These are phyloP conservation scores for Carpinus fangiana DNA, from an alignment of 306 rosid genomes.

Conservation along the genomic window DNA sequence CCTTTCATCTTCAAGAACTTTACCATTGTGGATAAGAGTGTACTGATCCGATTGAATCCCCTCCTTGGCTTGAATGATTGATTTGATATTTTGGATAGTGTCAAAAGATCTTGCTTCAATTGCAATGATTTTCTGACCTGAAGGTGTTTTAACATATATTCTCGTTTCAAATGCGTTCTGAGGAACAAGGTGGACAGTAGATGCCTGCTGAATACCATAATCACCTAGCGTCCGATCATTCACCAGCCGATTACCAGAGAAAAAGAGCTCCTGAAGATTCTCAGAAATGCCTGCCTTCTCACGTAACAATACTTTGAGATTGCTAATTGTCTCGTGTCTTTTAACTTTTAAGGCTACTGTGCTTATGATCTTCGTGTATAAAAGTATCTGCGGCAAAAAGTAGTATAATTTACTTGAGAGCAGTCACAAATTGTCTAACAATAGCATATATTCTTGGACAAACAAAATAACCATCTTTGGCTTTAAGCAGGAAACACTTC, in stretches of 20 bases:
- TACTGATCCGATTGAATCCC: slow-evolving; percentile 4
- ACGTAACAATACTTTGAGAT: slow-evolving; percentile 16
- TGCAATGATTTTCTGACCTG: slow-evolving; percentile 6
- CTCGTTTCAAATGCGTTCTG: neutral
- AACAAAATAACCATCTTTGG: no score
- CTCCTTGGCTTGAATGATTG: slow-evolving; percentile 11
- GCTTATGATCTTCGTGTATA: slow-evolving; percentile 2
- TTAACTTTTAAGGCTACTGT: slow-evolving; percentile 8
- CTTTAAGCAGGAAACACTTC: no score
- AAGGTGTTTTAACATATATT: slow-evolving; percentile 24
- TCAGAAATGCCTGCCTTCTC: slow-evolving; percentile 15
- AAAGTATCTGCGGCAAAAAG: slow-evolving; percentile 5
- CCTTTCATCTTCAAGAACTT: slow-evolving; percentile 29
- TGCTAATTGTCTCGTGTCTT: slow-evolving; percentile 8
- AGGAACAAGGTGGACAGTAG: slow-evolving; percentile 13
- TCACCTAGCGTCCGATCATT: slow-evolving; percentile 11
- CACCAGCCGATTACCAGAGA: slow-evolving; percentile 1
- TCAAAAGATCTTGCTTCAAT: slow-evolving; percentile 24
- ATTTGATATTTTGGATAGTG: slow-evolving; percentile 22
- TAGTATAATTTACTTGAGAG: no score
- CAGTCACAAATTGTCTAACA: neutral
- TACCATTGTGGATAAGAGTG: slow-evolving; percentile 23
- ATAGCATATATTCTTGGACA: no score
- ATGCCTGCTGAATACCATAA: slow-evolving; percentile 11
- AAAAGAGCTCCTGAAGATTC: slow-evolving; percentile 13